phyloP scores from a whole-genome alignment of 495 filamentous ascomycete species.

The Aspergillus funiculosus region DNA sequence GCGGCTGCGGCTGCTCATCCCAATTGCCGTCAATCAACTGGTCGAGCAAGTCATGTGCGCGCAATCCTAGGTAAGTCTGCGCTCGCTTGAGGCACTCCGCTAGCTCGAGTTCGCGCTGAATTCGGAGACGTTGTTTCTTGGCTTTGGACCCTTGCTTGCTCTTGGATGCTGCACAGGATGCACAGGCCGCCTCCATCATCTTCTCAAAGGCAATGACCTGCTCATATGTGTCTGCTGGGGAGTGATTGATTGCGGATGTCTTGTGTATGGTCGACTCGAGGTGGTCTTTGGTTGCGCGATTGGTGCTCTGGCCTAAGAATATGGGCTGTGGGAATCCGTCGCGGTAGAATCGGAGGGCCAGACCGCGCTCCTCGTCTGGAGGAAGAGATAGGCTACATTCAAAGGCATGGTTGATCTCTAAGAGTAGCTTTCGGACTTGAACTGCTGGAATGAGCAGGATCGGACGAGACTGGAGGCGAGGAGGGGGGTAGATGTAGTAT shows the following conservation, averaged over 20 bases:
- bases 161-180: constrained; percentile 37
- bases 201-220: constrained; percentile 41
- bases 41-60: constrained; percentile 21
- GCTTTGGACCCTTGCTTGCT: constrained; percentile 37
- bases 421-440: constrained; percentile 56
- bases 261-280: constrained; percentile 34
- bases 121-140: constrained; percentile 47
- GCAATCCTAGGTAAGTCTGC: constrained; percentile 65
- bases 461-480: constrained; percentile 36
- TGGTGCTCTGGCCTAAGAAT: constrained; percentile 54
- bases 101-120: constrained; percentile 42
- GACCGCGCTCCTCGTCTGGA: constrained; percentile 36
- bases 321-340: constrained; percentile 54
- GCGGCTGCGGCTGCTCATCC: constrained; percentile 14
- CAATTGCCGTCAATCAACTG: constrained; percentile 17
- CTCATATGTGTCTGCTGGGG: constrained; percentile 20
- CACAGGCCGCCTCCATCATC: constrained; percentile 39
- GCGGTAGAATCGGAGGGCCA: constrained; percentile 52
- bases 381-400: constrained; percentile 47
- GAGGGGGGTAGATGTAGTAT: constrained; percentile 59
- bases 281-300: constrained; percentile 24
- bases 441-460: constrained; percentile 57
- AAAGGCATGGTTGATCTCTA: constrained; percentile 52
- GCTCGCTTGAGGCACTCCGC: constrained; percentile 50
- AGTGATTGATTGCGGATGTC: constrained; percentile 16